These are phyloP conservation scores for Russula earlei DNA, from an alignment of 768 basidiomycete genomes.

Conservation along the genomic window DNA sequence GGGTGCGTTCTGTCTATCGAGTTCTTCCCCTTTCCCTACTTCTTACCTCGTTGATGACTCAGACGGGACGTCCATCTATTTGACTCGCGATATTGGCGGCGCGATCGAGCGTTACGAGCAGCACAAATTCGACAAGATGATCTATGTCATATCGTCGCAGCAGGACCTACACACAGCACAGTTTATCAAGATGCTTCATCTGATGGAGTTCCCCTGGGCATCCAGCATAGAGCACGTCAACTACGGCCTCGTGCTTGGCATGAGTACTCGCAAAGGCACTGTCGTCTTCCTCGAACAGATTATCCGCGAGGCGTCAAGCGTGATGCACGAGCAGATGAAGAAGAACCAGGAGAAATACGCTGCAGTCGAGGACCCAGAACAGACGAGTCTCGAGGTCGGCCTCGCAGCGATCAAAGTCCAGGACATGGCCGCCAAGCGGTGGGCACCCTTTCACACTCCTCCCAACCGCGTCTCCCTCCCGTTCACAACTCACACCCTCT, in stretches of 20 bases:
- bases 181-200: constrained; percentile 85
- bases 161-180: constrained; percentile 84
- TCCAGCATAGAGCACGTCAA: constrained; percentile 77
- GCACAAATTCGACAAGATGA: constrained; percentile 87
- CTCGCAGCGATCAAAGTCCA: constrained; percentile 97
- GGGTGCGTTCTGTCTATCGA: constrained; percentile 34
- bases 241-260: constrained; percentile 86
- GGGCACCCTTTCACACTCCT: constrained; percentile 23
- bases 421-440: constrained; percentile 93
- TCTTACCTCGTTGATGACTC: neutral
- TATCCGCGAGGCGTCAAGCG: constrained; percentile 73
- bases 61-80: constrained; percentile 93
- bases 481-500: neutral
- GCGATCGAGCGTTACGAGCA: constrained; percentile 88
- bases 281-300: constrained; percentile 94
- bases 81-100: constrained; percentile 91
- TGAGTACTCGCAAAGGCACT: constrained; percentile 90
- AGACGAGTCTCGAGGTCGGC: constrained; percentile 72
- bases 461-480: neutral
- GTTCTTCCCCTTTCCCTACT: neutral
- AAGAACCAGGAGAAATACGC: constrained; percentile 90
- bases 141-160: constrained; percentile 87
- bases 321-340: constrained; percentile 96
- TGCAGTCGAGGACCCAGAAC: constrained; percentile 79
- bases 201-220: constrained; percentile 89